Conservation (phyloP, 768 basidiomycete species). For the Mycena galericulata region DNA sequence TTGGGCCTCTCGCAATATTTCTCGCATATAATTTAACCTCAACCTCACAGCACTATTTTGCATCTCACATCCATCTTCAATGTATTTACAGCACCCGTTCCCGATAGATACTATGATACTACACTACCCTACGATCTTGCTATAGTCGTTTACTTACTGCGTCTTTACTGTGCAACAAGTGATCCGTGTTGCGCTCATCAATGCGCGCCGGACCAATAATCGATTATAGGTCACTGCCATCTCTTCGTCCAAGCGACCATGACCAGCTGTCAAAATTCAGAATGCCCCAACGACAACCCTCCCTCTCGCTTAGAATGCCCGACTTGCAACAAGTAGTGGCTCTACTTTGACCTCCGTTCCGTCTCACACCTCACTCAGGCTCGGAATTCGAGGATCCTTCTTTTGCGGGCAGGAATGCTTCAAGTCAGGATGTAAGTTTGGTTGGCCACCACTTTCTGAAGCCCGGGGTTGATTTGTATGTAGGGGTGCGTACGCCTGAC, state of each 20-base stretch:
- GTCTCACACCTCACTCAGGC: slow-evolving; percentile 54
- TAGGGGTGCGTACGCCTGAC: slow-evolving; percentile 54
- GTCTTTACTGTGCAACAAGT: neutral
- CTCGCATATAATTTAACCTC: slow-evolving; percentile 39
- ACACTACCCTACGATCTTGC: slow-evolving; percentile 30
- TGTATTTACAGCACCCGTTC: slow-evolving; percentile 32
- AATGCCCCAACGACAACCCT: slow-evolving; percentile 85
- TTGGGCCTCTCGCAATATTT: slow-evolving; percentile 19
- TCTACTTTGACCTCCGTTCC: slow-evolving; percentile 31
- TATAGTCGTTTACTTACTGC: slow-evolving; percentile 15
- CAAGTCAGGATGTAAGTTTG: slow-evolving; percentile 94
- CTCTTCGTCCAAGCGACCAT: slow-evolving; percentile 37
- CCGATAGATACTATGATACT: slow-evolving; percentile 29
- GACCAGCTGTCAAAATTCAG: slow-evolving; percentile 72
- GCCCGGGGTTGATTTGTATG: slow-evolving; percentile 27
- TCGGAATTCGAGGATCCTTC: slow-evolving; percentile 86
- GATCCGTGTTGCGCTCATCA: neutral
- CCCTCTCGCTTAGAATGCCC: slow-evolving; percentile 92
- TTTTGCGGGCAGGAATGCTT: slow-evolving; percentile 98
- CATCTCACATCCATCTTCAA: slow-evolving; percentile 27
- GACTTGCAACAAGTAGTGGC: slow-evolving; percentile 85
- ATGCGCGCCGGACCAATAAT: no score
- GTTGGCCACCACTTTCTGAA: slow-evolving; percentile 35
- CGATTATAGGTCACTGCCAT: neutral
- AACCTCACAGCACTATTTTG: slow-evolving; percentile 33